phyloP scores from a whole-genome alignment of 2,329 filamentous ascomycete species.

The Talaromyces rugulosus region DNA sequence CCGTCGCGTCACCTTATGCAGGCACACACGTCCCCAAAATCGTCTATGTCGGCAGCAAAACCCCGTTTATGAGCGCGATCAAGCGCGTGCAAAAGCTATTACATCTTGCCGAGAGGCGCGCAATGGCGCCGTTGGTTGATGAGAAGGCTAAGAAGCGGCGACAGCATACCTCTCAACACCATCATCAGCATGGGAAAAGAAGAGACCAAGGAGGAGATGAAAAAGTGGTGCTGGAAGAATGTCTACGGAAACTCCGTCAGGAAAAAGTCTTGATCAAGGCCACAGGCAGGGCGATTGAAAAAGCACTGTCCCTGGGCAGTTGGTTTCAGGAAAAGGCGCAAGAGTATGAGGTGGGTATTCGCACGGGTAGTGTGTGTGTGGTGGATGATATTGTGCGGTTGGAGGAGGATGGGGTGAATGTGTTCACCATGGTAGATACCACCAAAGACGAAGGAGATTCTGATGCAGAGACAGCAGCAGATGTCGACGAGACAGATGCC shows the following conservation, averaged over 20 bases:
- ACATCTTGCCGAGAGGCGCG: conserved; percentile 48
- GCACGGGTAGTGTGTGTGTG: conserved; percentile 53
- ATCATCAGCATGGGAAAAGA: background rate
- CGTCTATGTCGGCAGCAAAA: conserved; percentile 53
- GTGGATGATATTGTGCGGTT: conserved; percentile 57
- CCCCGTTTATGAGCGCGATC: conserved; percentile 56
- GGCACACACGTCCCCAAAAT: conserved; percentile 47
- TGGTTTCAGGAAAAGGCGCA: conserved; percentile 54
- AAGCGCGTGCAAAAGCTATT: conserved; percentile 58
- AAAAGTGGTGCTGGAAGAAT: conserved; percentile 24
- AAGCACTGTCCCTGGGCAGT: conserved; percentile 51
- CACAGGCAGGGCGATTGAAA: conserved; percentile 56
- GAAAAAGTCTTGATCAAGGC: conserved; percentile 57
- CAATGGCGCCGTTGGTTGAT: conserved; percentile 27
- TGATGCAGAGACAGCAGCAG: conserved; percentile 27
- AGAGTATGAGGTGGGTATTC: conserved; percentile 48
- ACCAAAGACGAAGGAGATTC: conserved; percentile 7
- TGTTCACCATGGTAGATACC: background rate
- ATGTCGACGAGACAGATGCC: background rate
- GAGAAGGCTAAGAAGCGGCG: background rate
- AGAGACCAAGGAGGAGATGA: background rate
- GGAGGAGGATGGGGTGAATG: conserved; percentile 24
- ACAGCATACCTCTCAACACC: background rate
- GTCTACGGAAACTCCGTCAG: conserved; percentile 29
- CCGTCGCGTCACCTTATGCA: conserved; percentile 52